phyloP scores from a whole-genome alignment of 305 asterid genomes.

The Andrographis paniculata region DNA sequence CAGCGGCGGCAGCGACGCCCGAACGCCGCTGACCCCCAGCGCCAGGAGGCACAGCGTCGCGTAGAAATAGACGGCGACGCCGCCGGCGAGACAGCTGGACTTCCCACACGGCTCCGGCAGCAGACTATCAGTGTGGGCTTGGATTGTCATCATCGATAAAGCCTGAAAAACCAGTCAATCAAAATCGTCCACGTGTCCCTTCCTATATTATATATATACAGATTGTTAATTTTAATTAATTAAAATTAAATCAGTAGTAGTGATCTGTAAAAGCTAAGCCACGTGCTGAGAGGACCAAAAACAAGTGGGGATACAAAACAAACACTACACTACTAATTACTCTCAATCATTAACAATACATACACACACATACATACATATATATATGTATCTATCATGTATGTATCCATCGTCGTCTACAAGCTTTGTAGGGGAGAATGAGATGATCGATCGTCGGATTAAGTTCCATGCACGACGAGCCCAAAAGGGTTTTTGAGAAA shows the following conservation, averaged over 20 bases:
- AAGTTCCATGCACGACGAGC: too few relatives aligned
- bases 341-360: too few relatives aligned
- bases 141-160: constrained; percentile 52
- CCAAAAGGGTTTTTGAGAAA: background rate
- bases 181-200: background rate
- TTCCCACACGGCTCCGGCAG: constrained; percentile 43
- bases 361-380: too few relatives aligned
- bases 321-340: too few relatives aligned
- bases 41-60: constrained; percentile 33
- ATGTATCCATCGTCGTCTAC: too few relatives aligned
- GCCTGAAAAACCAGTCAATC: constrained; percentile 23
- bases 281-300: background rate
- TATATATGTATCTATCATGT: too few relatives aligned
- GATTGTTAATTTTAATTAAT: too few relatives aligned
- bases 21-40: constrained; percentile 44
- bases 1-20: constrained; percentile 47
- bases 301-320: background rate
- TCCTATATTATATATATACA: too few relatives aligned
- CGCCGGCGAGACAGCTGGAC: constrained; percentile 32
- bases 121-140: constrained; percentile 35
- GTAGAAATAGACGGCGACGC: constrained; percentile 41
- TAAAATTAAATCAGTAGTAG: too few relatives aligned
- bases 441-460: too few relatives aligned
- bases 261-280: background rate
- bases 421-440: too few relatives aligned